Base-by-base conservation (phyloP, 306 rosid species). In the Glycyrrhiza uralensis region DNA sequence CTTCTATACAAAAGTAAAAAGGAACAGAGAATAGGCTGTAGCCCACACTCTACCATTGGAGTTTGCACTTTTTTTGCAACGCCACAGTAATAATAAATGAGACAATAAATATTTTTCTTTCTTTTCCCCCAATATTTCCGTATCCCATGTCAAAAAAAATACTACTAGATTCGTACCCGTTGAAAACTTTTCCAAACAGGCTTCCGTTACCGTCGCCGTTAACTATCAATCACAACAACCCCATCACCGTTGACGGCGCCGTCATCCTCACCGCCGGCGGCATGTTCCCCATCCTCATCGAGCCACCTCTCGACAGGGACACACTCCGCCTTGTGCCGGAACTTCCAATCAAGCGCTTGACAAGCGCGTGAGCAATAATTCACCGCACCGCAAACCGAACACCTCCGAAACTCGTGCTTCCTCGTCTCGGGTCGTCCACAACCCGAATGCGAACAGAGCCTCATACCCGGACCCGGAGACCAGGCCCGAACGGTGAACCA, bases 351-450 rank as follows among this genome's bases (percentile, higher is more conserved):
- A 35, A 93, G 91, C 23, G 98, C 98, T 55, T 93, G 98, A 26
- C 97, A 93, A 1, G 96, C 98, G 63, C 98, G 98, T 50, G 98
- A 93, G 30, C 98, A 93, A 57, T 93, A 93, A 26, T 87, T 93
- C 58, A 89, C 96, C 2, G 78, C 76, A 0, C 98, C 97, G 24
- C 97, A 90, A 2, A 93, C 97, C 8, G 98, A 93, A 7, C 98
- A 93, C 64, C 98, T 85, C 19, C 97, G 92, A 49, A 91, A 93
- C 66, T 93, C 98, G 44, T 89, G 93, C 56, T 79, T 78, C 66
- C 98, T 84, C 0, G 97, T 91, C 79, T 93, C 97, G 3, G 96
- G 98, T 33, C 98, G 66, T 0, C 98, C 98, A 20, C 98, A 93
- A 5, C 98, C 94, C 69, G 68, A 85, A 80, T 93, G 96, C 2